Percentiles rank a stretch among this genome's conserved stretches.
phyloP scores from a whole-genome alignment of 2,329 filamentous ascomycete species.

The Penicillium nordicum region DNA sequence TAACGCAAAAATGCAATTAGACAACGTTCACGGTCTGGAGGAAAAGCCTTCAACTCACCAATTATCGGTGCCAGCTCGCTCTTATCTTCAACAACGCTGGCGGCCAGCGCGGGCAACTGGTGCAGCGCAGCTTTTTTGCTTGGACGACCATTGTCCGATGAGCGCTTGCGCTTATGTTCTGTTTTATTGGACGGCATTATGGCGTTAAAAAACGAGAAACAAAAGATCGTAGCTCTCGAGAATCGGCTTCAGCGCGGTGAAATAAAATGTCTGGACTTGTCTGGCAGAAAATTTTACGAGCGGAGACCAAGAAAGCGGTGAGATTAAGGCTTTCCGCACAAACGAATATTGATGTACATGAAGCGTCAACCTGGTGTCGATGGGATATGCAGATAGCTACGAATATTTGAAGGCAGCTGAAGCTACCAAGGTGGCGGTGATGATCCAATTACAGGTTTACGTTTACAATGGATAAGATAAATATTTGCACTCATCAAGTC shows the following conservation, averaged over 20 bases:
- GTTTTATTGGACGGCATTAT: slow-evolving; percentile 35
- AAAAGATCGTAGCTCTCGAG: slow-evolving; percentile 6
- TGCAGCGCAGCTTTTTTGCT: slow-evolving; percentile 49
- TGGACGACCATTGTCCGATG: slow-evolving; percentile 43
- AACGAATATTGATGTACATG: slow-evolving; percentile 9
- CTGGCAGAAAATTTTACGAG: slow-evolving; percentile 26
- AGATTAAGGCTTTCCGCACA: slow-evolving; percentile 14
- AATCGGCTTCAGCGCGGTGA: slow-evolving; percentile 12
- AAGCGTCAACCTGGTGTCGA: background rate
- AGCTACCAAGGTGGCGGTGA: background rate
- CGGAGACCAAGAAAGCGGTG: slow-evolving; percentile 26
- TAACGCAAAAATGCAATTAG: background rate
- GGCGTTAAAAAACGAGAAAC: background rate
- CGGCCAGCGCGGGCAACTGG: slow-evolving; percentile 40
- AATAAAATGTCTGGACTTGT: slow-evolving; percentile 22
- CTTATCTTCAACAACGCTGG: slow-evolving; percentile 48
- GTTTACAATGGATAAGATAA: background rate
- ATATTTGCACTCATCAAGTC: slow-evolving; percentile 19
- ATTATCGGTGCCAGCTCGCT: slow-evolving; percentile 50
- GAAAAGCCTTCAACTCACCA: slow-evolving; percentile 36
- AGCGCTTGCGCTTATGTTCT: slow-evolving; percentile 53
- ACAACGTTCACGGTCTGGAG: background rate
- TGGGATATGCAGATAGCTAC: background rate
- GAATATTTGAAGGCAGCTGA: background rate
- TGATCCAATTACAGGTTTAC: background rate